phyloP scores from a whole-genome alignment of 139 green algal genomes.

The Yamagishiella unicocca region DNA sequence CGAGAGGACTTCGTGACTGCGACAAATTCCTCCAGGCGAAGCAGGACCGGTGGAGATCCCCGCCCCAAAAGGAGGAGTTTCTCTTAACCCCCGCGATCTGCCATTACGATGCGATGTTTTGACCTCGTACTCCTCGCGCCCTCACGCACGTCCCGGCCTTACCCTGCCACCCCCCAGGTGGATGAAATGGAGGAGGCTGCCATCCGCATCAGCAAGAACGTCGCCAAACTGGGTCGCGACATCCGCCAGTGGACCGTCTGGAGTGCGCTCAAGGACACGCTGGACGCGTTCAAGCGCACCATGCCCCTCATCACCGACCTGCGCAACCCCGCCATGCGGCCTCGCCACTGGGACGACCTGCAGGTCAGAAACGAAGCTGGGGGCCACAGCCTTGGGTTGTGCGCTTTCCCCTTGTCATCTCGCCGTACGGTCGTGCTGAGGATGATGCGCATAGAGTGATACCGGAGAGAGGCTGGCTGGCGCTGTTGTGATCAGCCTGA shows the following conservation, averaged over 20 bases:
- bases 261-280: slow-evolving; percentile 77
- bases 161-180: slow-evolving; percentile 57
- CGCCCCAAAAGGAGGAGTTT: too few species aligned
- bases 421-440: too few species aligned
- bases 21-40: too few species aligned
- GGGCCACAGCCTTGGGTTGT: not conserved
- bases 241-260: slow-evolving; percentile 85
- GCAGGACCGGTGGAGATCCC: too few species aligned
- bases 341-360: slow-evolving; percentile 87
- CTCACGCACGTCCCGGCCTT: too few species aligned
- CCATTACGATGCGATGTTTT: too few species aligned
- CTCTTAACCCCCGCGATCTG: too few species aligned
- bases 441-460: too few species aligned
- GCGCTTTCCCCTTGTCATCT: not conserved
- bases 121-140: too few species aligned
- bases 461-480: too few species aligned
- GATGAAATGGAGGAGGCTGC: slow-evolving; percentile 88
- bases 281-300: slow-evolving; percentile 93
- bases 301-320: slow-evolving; percentile 93
- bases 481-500: too few species aligned
- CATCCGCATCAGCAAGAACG: slow-evolving; percentile 72
- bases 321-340: slow-evolving; percentile 86
- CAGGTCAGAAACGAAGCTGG: slow-evolving; percentile 63
- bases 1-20: too few species aligned
- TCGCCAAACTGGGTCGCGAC: slow-evolving; percentile 84